These are phyloP conservation scores for Inosperma sp. DNA, from an alignment of 768 basidiomycete species.

Conservation along the genomic window DNA sequence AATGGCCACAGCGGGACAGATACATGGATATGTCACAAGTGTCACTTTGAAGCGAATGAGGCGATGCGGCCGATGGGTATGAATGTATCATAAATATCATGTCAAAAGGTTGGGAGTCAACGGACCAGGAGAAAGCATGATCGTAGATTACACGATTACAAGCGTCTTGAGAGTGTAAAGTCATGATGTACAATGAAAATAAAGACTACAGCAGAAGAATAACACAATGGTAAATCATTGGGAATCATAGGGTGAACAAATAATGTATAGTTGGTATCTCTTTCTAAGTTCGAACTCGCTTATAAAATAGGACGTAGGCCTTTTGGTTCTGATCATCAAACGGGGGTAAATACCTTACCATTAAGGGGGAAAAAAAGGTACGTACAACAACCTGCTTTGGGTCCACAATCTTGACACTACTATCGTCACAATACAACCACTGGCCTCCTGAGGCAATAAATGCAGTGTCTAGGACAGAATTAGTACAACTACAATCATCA, in stretches of 20 bases:
- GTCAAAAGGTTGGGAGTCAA: conserved; percentile 13
- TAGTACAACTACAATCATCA: not conserved
- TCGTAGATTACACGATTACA: conserved; percentile 34
- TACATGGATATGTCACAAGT: conserved; percentile 43
- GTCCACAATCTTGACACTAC: conserved; percentile 70
- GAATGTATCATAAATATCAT: conserved; percentile 34
- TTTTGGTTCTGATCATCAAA: conserved; percentile 38
- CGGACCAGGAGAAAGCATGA: too few relatives aligned
- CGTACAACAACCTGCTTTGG: conserved; percentile 81
- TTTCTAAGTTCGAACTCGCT: conserved; percentile 41
- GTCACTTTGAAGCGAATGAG: conserved; percentile 38
- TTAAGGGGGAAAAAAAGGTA: conserved; percentile 9
- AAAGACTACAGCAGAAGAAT: conserved; percentile 18
- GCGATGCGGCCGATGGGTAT: conserved; percentile 29
- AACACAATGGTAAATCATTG: not conserved
- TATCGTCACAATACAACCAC: conserved; percentile 95
- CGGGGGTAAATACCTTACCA: not conserved
- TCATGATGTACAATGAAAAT: not conserved
- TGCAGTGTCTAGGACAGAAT: conserved; percentile 69
- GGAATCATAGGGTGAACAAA: conserved; percentile 5
- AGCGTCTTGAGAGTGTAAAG: conserved; percentile 15
- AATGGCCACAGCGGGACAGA: conserved; percentile 17
- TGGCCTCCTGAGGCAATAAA: conserved; percentile 81
- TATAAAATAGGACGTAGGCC: conserved; percentile 84
- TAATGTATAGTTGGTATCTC: conserved; percentile 5